Evolutionary conservation across 2,329 filamentous ascomycete species (phyloP).

Genomic region (Diaporthe citrichinensis): DNA sequence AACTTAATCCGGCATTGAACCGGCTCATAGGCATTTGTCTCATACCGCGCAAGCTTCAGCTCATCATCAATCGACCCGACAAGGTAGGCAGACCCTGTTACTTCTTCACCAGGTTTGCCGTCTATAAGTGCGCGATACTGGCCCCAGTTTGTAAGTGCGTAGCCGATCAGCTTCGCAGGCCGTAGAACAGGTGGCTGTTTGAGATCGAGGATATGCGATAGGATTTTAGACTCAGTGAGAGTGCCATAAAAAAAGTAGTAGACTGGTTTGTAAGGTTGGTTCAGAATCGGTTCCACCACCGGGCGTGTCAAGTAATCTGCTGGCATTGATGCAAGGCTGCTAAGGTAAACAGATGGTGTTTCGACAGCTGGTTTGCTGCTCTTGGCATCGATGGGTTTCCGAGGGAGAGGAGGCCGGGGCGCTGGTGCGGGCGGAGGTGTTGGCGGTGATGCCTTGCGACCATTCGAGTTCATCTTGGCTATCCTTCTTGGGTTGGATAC

Average conservation of each 20-base stretch:
- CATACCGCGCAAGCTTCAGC: conserved; percentile 4
- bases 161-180: background rate
- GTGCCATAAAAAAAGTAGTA: conserved; percentile 20
- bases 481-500: no score
- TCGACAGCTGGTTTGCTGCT: background rate
- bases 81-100: background rate
- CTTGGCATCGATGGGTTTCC: background rate
- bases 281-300: background rate
- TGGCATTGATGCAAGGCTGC: background rate
- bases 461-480: background rate
- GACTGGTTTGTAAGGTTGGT: background rate
- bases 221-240: background rate
- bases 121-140: background rate
- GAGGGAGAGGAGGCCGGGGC: background rate
- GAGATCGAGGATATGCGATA: conserved; percentile 1
- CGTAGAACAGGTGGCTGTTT: background rate
- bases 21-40: background rate
- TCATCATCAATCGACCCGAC: background rate
- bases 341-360: background rate
- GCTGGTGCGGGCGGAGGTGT: background rate
- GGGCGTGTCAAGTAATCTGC: background rate
- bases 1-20: background rate
- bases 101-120: background rate
- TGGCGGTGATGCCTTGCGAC: background rate
- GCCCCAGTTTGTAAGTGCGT: background rate